Evolutionary conservation across 331 rosid genomes (phyloP).

Genomic region (Spiraea crenata): DNA sequence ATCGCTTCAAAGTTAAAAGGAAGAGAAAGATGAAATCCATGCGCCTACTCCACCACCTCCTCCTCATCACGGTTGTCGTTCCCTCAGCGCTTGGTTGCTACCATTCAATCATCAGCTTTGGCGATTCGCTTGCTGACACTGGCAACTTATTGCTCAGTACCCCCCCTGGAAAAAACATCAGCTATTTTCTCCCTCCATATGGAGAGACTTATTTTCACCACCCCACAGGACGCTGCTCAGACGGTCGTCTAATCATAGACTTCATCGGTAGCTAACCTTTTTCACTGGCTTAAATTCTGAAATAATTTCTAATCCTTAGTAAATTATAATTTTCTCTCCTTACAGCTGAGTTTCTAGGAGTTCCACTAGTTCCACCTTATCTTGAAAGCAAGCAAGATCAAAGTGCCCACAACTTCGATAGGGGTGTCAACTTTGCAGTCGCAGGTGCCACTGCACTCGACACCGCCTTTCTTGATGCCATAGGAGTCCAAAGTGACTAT

Average conservation of each 20-base stretch:
- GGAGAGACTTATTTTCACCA: conserved; percentile 37
- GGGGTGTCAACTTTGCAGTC: conserved; percentile 51
- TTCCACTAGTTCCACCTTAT: conserved; percentile 39
- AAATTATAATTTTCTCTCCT: background rate
- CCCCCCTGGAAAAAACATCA: background rate
- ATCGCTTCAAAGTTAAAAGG: too few relatives aligned
- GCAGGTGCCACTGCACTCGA: conserved; percentile 48
- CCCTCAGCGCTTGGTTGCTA: conserved; percentile 1
- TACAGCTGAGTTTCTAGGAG: conserved; percentile 41
- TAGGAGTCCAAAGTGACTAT: conserved; percentile 18
- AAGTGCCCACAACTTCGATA: background rate
- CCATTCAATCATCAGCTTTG: conserved; percentile 20
- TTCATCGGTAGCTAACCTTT: conserved; percentile 30
- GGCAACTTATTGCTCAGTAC: conserved; percentile 30
- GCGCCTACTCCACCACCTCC: background rate
- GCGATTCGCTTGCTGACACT: conserved; percentile 46
- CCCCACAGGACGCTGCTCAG: conserved; percentile 39
- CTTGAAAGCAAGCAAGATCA: background rate
- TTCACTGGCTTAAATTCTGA: background rate
- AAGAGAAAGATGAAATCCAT: background rate
- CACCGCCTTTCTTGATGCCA: conserved; percentile 27
- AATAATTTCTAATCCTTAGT: background rate
- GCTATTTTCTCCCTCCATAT: conserved; percentile 30
- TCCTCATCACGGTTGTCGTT: background rate
- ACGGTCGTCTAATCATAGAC: conserved; percentile 47